These are phyloP conservation scores for Saprolegnia parasitica DNA, from an alignment of 352 stramenopile species.

Conservation along the genomic window DNA sequence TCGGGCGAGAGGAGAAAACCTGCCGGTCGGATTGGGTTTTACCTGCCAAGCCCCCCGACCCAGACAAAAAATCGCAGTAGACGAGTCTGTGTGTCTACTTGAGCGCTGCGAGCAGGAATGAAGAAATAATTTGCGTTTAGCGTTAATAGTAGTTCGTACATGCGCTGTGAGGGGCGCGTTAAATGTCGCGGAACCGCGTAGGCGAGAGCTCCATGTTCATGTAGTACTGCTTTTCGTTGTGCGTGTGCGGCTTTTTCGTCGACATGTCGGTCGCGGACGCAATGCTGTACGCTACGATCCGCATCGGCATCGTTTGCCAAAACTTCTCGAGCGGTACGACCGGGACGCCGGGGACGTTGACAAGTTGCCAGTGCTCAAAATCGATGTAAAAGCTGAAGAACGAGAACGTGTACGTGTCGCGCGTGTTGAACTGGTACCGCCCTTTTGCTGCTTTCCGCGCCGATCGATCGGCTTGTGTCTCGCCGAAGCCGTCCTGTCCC, in stretches of 20 bases:
- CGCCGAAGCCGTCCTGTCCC: slow-evolving; percentile 49
- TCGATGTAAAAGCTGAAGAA: slow-evolving; percentile 73
- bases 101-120: too few species aligned
- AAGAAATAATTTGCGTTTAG: background rate
- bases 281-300: slow-evolving; percentile 51
- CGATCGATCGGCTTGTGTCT: slow-evolving; percentile 39
- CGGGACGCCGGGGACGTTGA: slow-evolving; percentile 48
- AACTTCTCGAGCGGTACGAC: slow-evolving; percentile 45
- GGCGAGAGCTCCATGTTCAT: slow-evolving; percentile 24
- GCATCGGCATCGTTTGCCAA: slow-evolving; percentile 59
- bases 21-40: too few species aligned
- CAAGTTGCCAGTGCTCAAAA: slow-evolving; percentile 49
- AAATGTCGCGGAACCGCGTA: background rate
- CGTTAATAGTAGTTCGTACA: background rate
- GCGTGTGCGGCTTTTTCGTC: slow-evolving; percentile 18
- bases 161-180: background rate
- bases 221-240: slow-evolving; percentile 27
- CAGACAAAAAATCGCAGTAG: too few species aligned
- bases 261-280: slow-evolving; percentile 8
- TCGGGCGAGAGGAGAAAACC: too few species aligned
- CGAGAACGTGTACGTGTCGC: slow-evolving; percentile 64
- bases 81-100: too few species aligned
- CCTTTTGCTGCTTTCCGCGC: slow-evolving; percentile 37
- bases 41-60: too few species aligned
- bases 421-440: slow-evolving; percentile 53